Percentiles rank a stretch among this genome's conserved stretches.
Conservation (phyloP, 331 rosid species). For the Quercus tomentella region DNA sequence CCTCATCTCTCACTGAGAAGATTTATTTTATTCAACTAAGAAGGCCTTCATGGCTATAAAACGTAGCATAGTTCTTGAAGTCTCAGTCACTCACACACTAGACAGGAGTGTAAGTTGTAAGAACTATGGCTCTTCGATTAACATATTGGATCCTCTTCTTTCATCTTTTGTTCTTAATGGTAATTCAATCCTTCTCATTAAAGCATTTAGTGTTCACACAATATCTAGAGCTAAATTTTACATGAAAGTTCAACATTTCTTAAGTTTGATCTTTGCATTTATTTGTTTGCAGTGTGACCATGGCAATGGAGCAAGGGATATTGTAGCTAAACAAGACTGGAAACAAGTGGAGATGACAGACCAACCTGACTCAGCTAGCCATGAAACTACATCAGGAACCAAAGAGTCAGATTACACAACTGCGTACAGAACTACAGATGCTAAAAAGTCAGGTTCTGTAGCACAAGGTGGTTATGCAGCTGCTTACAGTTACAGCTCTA, state of each 20-base stretch:
- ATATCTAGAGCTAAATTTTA: neutral
- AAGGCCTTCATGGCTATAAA: conserved; percentile 20
- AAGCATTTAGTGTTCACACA: neutral
- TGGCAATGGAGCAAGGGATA: conserved; percentile 19
- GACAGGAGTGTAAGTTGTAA: neutral
- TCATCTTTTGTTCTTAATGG: conserved; percentile 26
- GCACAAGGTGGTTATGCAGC: neutral
- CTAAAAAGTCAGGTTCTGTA: neutral
- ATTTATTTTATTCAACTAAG: no score
- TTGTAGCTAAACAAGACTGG: neutral
- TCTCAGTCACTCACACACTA: neutral
- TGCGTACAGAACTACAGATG: neutral
- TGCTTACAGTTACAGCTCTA: neutral
- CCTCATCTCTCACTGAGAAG: neutral
- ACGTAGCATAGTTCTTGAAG: neutral
- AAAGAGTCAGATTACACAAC: neutral
- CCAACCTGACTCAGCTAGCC: neutral
- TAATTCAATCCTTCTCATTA: neutral
- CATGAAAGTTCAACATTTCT: neutral
- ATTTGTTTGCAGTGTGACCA: conserved; percentile 11
- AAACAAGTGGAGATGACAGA: neutral
- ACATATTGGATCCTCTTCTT: conserved; percentile 15
- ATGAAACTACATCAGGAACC: neutral
- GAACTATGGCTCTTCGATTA: conserved; percentile 24
- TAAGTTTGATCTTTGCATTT: neutral